Conservation (phyloP, 352 stramenopile species). For the Globisporangium orthogonon region DNA sequence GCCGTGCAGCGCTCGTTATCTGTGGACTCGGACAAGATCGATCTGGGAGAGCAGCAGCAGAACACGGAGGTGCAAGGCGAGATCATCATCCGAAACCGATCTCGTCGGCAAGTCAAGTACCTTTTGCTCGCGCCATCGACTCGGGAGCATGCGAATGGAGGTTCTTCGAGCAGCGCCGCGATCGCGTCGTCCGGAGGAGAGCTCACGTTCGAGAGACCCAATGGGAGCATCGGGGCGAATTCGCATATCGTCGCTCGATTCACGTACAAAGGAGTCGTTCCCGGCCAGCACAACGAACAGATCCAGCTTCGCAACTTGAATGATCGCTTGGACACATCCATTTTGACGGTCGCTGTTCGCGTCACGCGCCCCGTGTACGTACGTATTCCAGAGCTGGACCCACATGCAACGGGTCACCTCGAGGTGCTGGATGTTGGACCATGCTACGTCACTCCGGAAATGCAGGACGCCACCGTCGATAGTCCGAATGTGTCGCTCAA, state of each 20-base stretch:
- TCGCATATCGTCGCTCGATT: slow-evolving; percentile 52
- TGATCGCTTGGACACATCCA: slow-evolving; percentile 69
- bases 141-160: slow-evolving; percentile 23
- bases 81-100: slow-evolving; percentile 67
- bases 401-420: slow-evolving; percentile 62
- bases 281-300: slow-evolving; percentile 71
- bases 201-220: slow-evolving; percentile 68
- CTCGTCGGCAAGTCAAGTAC: slow-evolving; percentile 60
- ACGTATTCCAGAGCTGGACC: slow-evolving; percentile 75
- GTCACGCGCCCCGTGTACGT: slow-evolving; percentile 82
- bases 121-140: slow-evolving; percentile 48
- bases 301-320: slow-evolving; percentile 81
- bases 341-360: slow-evolving; percentile 53
- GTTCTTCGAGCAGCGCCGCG: not conserved
- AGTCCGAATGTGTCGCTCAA: slow-evolving; percentile 67
- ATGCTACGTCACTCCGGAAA: slow-evolving; percentile 82
- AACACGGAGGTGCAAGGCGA: slow-evolving; percentile 47
- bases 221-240: slow-evolving; percentile 52
- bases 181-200: slow-evolving; percentile 32
- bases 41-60: slow-evolving; percentile 78
- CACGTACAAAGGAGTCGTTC: slow-evolving; percentile 50
- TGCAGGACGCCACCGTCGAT: slow-evolving; percentile 73
- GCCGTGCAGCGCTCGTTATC: slow-evolving; percentile 53
- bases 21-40: slow-evolving; percentile 58
- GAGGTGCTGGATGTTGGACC: slow-evolving; percentile 69